phyloP scores from a whole-genome alignment of 2,329 filamentous ascomycete species.

The Mycogone perniciosa region DNA sequence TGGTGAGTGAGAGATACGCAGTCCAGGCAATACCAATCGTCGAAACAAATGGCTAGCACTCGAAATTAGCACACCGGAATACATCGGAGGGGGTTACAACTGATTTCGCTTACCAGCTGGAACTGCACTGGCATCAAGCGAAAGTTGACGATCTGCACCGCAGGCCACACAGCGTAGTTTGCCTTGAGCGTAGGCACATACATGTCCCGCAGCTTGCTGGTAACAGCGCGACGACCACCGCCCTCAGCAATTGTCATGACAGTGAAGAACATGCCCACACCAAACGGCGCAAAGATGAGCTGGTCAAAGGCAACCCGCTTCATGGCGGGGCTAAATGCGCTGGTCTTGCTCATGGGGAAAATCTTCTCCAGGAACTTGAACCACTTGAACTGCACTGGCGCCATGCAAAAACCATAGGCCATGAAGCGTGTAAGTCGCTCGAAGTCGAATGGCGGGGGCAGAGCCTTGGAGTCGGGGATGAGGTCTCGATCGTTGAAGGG shows the following conservation, averaged over 20 bases:
- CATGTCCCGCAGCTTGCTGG: slow-evolving; percentile 84
- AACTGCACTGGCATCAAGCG: slow-evolving; percentile 90
- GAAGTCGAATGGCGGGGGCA: slow-evolving; percentile 87
- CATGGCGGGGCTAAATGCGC: slow-evolving; percentile 68
- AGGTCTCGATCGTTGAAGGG: slow-evolving; percentile 59
- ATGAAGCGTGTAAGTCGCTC: slow-evolving; percentile 92
- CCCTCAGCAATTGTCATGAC: slow-evolving; percentile 96
- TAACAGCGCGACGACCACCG: slow-evolving; percentile 71
- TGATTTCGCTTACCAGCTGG: slow-evolving; percentile 68
- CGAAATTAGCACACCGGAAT: slow-evolving; percentile 8
- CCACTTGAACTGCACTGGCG: slow-evolving; percentile 92
- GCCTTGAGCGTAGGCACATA: slow-evolving; percentile 92
- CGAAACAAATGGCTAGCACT: slow-evolving; percentile 81
- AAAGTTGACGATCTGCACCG: slow-evolving; percentile 96
- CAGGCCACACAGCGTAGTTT: slow-evolving; percentile 92
- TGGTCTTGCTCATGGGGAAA: slow-evolving; percentile 78
- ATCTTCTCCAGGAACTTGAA: slow-evolving; percentile 75
- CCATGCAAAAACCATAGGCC: slow-evolving; percentile 95
- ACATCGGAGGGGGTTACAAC: not conserved
- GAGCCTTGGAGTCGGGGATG: slow-evolving; percentile 53
- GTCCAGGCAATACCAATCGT: slow-evolving; percentile 97
- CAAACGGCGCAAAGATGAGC: slow-evolving; percentile 84
- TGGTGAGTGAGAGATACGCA: slow-evolving; percentile 87
- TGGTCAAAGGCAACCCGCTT: slow-evolving; percentile 93
- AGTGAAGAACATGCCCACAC: slow-evolving; percentile 83